Percentiles rank a stretch among this genome's conserved stretches.
phyloP scores from a whole-genome alignment of 768 basidiomycete species.

The Guyanaporus albipodus region DNA sequence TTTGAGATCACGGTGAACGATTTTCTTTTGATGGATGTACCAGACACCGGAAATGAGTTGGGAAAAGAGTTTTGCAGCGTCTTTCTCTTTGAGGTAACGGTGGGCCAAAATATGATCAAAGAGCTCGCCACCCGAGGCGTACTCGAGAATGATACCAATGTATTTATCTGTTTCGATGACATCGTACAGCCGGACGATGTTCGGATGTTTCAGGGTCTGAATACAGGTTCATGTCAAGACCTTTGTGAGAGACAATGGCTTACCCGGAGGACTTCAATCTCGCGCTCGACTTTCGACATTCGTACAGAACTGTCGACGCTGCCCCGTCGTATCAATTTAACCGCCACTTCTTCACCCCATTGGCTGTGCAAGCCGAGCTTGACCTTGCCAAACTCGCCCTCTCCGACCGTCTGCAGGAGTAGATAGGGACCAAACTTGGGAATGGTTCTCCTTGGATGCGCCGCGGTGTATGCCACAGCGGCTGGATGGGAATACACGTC shows the following conservation, averaged over 20 bases:
- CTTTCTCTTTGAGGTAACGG: constrained; percentile 90
- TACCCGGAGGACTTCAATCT: constrained; percentile 95
- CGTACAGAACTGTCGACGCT: constrained; percentile 84
- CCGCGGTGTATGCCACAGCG: constrained; percentile 74
- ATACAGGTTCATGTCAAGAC: constrained; percentile 7
- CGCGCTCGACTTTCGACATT: constrained; percentile 94
- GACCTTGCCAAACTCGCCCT: constrained; percentile 98
- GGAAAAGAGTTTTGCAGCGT: constrained; percentile 93
- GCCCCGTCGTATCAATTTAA: constrained; percentile 92
- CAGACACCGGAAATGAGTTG: constrained; percentile 98
- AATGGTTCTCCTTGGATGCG: constrained; percentile 81
- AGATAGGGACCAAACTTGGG: constrained; percentile 96
- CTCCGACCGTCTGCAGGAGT: constrained; percentile 91
- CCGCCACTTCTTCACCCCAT: constrained; percentile 98
- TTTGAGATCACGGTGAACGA: constrained; percentile 98
- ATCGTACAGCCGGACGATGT: constrained; percentile 97
- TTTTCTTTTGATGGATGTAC: constrained; percentile 99
- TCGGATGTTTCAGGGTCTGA: constrained; percentile 92
- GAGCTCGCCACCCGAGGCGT: constrained; percentile 96
- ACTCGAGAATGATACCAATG: constrained; percentile 98
- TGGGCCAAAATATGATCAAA: constrained; percentile 99
- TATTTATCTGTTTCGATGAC: constrained; percentile 99
- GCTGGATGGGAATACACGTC: constrained; percentile 86
- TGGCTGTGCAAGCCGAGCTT: constrained; percentile 93
- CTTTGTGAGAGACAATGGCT: constrained; percentile 24